phyloP scores from a whole-genome alignment of 129 eudicot species.

The Flaveria ramosissima region DNA sequence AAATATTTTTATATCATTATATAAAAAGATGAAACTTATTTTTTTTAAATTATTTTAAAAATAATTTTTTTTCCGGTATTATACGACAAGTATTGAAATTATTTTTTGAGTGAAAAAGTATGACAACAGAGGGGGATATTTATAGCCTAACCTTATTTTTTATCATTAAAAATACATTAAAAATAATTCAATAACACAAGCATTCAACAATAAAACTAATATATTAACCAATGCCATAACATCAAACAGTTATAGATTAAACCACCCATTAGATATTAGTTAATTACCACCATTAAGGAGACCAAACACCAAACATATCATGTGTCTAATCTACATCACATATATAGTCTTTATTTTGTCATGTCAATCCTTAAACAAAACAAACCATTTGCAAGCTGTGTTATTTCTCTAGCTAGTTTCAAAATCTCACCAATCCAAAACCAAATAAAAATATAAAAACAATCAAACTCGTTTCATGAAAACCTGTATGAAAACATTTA shows the following conservation, averaged over 20 bases:
- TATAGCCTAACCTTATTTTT: too few species aligned
- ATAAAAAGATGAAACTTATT: too few species aligned
- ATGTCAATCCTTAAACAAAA: constrained; percentile 32
- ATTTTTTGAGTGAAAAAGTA: too few species aligned
- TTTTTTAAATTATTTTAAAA: too few species aligned
- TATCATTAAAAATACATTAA: too few species aligned
- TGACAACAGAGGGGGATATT: too few species aligned
- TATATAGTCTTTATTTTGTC: constrained; percentile 21
- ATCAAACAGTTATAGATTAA: constrained; percentile 14
- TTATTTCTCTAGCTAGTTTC: constrained; percentile 20
- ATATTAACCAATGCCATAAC: too few species aligned
- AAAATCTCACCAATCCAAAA: constrained; percentile 44
- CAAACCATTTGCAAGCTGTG: constrained; percentile 23
- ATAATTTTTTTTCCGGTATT: too few species aligned
- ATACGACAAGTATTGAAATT: too few species aligned
- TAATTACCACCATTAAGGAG: constrained; percentile 27
- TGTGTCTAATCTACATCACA: constrained; percentile 23
- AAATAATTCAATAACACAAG: neutral
- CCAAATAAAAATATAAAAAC: neutral
- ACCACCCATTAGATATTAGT: constrained; percentile 31
- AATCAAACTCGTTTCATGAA: constrained; percentile 12
- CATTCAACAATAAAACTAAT: neutral
- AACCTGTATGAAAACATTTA: constrained; percentile 41
- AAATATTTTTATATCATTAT: too few species aligned
- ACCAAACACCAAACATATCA: constrained; percentile 30